Base-by-base conservation (phyloP, 768 basidiomycete species). In the Pulveroboletus ravenelii region DNA sequence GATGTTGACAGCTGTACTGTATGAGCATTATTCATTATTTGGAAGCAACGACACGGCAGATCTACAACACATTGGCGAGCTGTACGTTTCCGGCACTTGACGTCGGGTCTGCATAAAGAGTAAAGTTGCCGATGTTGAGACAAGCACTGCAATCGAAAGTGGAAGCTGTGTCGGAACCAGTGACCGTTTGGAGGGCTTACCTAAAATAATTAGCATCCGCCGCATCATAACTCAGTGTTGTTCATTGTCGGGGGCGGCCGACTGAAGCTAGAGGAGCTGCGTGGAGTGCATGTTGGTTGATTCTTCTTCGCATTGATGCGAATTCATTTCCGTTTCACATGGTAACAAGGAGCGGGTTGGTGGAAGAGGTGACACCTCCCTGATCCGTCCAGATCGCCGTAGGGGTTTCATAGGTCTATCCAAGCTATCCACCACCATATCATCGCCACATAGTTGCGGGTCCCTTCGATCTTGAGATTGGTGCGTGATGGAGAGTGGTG, bases 331-430 rank as follows among this genome's bases (percentile, higher is more conserved):
- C 68, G 68, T 57, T 54, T 57, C 54, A 51, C 52, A 56, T 55
- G 56, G 54, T 57, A 54, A 59, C 55, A 56, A 55, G 59, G 58
- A 62, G 47, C 46, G 55, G 47, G 40, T 38, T 50, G 53, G 58
- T 57, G 56, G 45, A 65, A 53, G 61, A 58, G 61, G 34, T 53
- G 64, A 56, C 54, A 58, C 23, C 41, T 57, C 58, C 57, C 66
- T 57, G 57, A 57, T 62, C 62, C 58, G 63, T 50, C 57, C 50
- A 54, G 67, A 64, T 59, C 61, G 59, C 58, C 68, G 68, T 45
- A 69, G 57, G 54, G 68, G 69, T 65, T 68, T 71, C 62, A 70
- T 60, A 51, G 66, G 68, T 20, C 68, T 69, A 55, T 45, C 45
- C 45, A 35, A 45, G 45, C 34, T 45, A 35, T 66, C 62, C 47